Base-by-base conservation (phyloP, 1,139 yeast genomes). In the Suhomyces chickasaworum region DNA sequence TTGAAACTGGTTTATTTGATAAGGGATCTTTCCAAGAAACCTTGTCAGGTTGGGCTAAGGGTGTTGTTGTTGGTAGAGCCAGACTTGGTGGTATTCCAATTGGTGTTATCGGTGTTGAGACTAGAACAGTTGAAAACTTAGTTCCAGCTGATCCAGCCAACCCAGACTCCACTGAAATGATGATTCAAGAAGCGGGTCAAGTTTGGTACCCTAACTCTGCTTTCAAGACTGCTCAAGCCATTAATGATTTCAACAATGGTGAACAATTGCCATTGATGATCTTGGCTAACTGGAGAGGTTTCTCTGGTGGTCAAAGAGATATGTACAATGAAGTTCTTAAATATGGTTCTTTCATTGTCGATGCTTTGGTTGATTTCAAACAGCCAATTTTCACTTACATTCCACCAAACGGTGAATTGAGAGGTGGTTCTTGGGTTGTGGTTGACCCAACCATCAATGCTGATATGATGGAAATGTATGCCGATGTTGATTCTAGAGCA, bases 371-470 rank as follows among this genome's bases (percentile, higher is more conserved):
- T 58, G 97, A 85, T 60, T 93, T 86, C 80, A 89, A 89, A 68
- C 99, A 91, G 71, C 99, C 99, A 50, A 87, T 93, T 55, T 85
- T 93, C 75, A 89, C 95, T 29, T 93, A 93, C 70, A 93, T 93
- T 66, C 99, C 99, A 47, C 99, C 99, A 51, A 82, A 87, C 59
- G 98, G 98, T 67, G 99, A 93, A 71, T 81, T 95, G 60, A 89
- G 99, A 81, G 99, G 99, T 77, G 99, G 99, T 67, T 93, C 99
- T 25, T 93, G 99, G 99, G 99, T 95, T 49, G 99, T 93, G 56
- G 97, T 93, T 66, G 99, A 93, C 71, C 98, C 99, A 56, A 89
- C 97, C 48, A 93, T 95, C 73, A 93, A 95, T 68, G 71, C 86
- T 44, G 98, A 91, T 54, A 89, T 89, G 89, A 95, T 93, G 97